These are phyloP conservation scores for Sugiyamaella japonica DNA, from an alignment of 1,139 yeast genomes.

Conservation along the genomic window DNA sequence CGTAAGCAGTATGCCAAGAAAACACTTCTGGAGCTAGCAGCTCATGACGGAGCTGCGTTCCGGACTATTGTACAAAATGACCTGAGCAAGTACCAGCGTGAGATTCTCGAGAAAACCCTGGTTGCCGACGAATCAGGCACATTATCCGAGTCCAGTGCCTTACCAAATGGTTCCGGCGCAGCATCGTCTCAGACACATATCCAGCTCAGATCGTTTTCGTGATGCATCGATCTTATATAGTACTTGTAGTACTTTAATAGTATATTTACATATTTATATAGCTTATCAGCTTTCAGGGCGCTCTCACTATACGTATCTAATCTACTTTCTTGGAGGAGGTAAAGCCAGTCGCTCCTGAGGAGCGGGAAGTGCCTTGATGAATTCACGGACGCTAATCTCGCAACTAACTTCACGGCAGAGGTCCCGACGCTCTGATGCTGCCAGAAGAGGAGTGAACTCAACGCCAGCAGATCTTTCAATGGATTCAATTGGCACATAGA, in stretches of 20 bases:
- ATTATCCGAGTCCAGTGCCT: not conserved
- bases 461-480: conserved; percentile 85
- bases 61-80: conserved; percentile 49
- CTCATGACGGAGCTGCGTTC: conserved; percentile 53
- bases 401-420: conserved; percentile 82
- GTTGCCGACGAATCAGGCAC: conserved; percentile 21
- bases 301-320: no score
- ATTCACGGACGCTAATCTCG: conserved; percentile 80
- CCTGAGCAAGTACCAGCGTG: conserved; percentile 33
- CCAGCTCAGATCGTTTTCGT: conserved; percentile 35
- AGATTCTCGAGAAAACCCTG: conserved; percentile 31
- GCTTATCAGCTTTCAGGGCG: no score
- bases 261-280: no score
- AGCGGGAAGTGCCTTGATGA: conserved; percentile 52
- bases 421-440: conserved; percentile 58
- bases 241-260: no score
- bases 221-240: not conserved
- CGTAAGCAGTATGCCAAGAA: conserved; percentile 50
- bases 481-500: conserved; percentile 88
- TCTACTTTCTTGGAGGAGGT: conserved; percentile 42
- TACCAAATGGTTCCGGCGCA: conserved; percentile 17
- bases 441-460: conserved; percentile 71
- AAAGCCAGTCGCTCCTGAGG: conserved; percentile 37
- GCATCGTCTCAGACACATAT: conserved; percentile 32
- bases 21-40: conserved; percentile 54